Evolutionary conservation across 768 basidiomycete species (phyloP).

Genomic region (Suillus placidus): DNA sequence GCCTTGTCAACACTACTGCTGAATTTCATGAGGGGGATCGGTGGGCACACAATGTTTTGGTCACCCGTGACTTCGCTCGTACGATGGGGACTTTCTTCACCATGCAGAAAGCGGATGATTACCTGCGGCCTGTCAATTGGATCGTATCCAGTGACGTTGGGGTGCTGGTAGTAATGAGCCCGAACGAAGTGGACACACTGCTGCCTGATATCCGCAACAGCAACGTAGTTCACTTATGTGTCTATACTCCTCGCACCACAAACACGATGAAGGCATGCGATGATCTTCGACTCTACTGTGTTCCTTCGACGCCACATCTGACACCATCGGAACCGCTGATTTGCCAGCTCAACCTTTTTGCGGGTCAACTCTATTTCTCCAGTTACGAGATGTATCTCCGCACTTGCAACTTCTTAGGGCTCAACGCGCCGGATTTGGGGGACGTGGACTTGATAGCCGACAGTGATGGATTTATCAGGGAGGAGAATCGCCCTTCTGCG

Average conservation of each 20-base stretch:
- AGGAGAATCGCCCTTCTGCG: constrained; percentile 16
- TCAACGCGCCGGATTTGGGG: constrained; percentile 23
- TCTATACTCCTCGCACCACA: constrained; percentile 44
- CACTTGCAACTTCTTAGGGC: constrained; percentile 30
- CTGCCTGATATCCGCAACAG: constrained; percentile 39
- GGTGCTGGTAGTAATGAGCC: constrained; percentile 44
- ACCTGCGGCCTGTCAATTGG: constrained; percentile 35
- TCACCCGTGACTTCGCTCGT: constrained; percentile 21
- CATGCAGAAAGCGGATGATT: constrained; percentile 12
- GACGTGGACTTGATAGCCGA: constrained; percentile 11
- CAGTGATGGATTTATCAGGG: constrained; percentile 26
- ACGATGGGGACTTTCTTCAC: constrained; percentile 9
- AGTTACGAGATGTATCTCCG: constrained; percentile 30
- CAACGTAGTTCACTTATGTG: constrained; percentile 40
- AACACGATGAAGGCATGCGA: constrained; percentile 41
- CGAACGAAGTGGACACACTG: constrained; percentile 41
- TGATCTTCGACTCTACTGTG: constrained; percentile 22
- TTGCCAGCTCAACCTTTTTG: constrained; percentile 33
- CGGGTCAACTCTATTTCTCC: constrained; percentile 36
- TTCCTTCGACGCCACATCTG: constrained; percentile 12
- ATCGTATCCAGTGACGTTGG: constrained; percentile 19
- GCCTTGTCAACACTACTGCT: constrained; percentile 16
- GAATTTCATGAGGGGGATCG: constrained; percentile 20
- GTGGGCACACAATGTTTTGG: constrained; percentile 23
- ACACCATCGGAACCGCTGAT: not conserved